These are phyloP conservation scores for Auricularia heimuer DNA, from an alignment of 768 basidiomycete species.

Conservation along the genomic window DNA sequence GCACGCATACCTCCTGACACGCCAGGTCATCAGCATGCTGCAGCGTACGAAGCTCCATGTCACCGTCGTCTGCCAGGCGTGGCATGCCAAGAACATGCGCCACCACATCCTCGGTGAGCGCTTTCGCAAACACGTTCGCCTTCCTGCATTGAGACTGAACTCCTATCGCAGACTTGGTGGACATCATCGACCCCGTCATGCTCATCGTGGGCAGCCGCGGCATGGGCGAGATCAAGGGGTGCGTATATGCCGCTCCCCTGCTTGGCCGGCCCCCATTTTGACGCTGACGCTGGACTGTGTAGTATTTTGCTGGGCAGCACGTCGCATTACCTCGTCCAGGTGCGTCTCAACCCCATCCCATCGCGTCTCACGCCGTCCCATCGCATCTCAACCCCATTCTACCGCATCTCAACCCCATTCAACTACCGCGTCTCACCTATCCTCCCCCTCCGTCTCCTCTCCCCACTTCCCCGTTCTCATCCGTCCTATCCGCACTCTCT, in stretches of 20 bases:
- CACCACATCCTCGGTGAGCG: conserved; percentile 73
- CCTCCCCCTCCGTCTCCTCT: too few species aligned
- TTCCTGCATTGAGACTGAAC: not conserved
- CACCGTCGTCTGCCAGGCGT: conserved; percentile 82
- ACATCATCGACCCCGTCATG: conserved; percentile 81
- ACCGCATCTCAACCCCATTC: not conserved
- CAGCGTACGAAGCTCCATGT: conserved; percentile 88
- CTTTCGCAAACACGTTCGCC: not conserved
- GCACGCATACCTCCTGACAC: conserved; percentile 75
- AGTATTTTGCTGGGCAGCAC: conserved; percentile 92
- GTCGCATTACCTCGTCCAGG: conserved; percentile 86
- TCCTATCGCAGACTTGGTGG: conserved; percentile 56
- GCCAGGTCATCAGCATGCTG: conserved; percentile 81
- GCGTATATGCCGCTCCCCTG: conserved; percentile 16
- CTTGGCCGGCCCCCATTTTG: not conserved
- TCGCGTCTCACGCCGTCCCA: not conserved
- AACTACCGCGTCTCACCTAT: conserved; percentile 5
- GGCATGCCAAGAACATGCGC: conserved; percentile 91
- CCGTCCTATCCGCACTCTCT: not conserved
- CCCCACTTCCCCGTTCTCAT: too few species aligned
- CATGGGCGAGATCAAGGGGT: conserved; percentile 81
- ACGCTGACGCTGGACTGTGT: conserved; percentile 2
- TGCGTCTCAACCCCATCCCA: conserved; percentile 18
- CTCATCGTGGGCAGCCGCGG: conserved; percentile 94
- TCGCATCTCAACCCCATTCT: not conserved